Conservation (phyloP, 2,329 filamentous ascomycete genomes). For the Exophiala oligosperma region DNA sequence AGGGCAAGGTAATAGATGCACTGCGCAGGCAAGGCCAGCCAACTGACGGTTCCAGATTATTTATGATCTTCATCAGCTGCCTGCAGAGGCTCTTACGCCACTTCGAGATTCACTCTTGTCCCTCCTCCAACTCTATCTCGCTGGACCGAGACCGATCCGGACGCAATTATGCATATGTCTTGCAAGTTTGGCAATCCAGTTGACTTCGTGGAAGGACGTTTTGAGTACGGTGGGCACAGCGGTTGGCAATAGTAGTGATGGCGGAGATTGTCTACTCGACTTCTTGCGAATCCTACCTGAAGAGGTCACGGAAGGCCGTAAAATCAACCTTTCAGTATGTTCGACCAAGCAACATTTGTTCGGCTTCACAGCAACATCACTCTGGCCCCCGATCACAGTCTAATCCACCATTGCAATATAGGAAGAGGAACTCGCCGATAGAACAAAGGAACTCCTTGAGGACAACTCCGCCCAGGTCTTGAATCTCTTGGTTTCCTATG, state of each 20-base stretch:
- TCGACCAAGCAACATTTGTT: constrained; percentile 54
- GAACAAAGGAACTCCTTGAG: constrained; percentile 85
- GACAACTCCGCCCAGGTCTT: constrained; percentile 89
- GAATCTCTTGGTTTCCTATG: constrained; percentile 82
- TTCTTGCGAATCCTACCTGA: constrained; percentile 96
- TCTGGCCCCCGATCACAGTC: constrained; percentile 45
- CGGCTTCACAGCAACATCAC: constrained; percentile 45
- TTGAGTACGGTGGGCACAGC: constrained; percentile 76
- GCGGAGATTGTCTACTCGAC: constrained; percentile 85
- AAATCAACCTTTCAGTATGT: constrained; percentile 98
- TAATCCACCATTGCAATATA: constrained; percentile 56
- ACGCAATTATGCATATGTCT: constrained; percentile 94
- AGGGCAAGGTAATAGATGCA: constrained; percentile 76
- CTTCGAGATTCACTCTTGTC: constrained; percentile 82
- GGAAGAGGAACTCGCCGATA: constrained; percentile 89
- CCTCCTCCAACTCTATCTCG: constrained; percentile 76
- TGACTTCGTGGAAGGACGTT: constrained; percentile 94
- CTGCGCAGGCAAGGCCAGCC: constrained; percentile 13
- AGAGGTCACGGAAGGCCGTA: constrained; percentile 98
- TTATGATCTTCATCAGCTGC: constrained; percentile 90
- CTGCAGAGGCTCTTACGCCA: constrained; percentile 69
- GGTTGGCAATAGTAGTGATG: constrained; percentile 65
- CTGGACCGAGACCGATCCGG: constrained; percentile 78
- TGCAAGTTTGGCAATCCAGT: constrained; percentile 92
- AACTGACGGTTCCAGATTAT: constrained; percentile 67